phyloP scores from a whole-genome alignment of 1,139 yeast species.

The Geotrichum reessii region DNA sequence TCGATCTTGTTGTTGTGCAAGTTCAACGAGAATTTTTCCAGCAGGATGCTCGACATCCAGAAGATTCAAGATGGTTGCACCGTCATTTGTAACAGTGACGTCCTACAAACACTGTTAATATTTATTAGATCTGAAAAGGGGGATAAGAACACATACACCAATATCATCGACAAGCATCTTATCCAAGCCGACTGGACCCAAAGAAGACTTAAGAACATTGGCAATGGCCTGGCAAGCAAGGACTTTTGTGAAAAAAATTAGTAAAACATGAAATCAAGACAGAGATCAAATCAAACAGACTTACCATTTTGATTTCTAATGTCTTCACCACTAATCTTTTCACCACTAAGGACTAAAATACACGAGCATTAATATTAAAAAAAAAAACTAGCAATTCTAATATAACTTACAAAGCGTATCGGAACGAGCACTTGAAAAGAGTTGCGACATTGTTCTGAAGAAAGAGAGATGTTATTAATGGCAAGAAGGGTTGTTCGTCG shows the following conservation, averaged over 20 bases:
- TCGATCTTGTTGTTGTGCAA: slow-evolving; percentile 98
- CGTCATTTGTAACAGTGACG: slow-evolving; percentile 97
- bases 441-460: slow-evolving; percentile 43
- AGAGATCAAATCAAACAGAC: slow-evolving; percentile 11
- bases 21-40: slow-evolving; percentile 90
- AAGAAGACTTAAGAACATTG: slow-evolving; percentile 91
- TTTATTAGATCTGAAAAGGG: neutral
- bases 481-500: neutral
- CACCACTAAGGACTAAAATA: slow-evolving; percentile 73
- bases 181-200: slow-evolving; percentile 98
- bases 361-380: neutral
- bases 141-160: slow-evolving; percentile 43
- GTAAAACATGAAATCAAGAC: slow-evolving; percentile 1
- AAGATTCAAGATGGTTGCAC: slow-evolving; percentile 88
- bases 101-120: slow-evolving; percentile 40
- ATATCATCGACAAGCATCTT: slow-evolving; percentile 98
- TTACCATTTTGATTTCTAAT: slow-evolving; percentile 84
- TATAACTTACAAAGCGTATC: slow-evolving; percentile 64
- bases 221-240: slow-evolving; percentile 96
- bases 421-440: slow-evolving; percentile 69
- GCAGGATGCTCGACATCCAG: slow-evolving; percentile 99
- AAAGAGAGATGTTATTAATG: neutral
- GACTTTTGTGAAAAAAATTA: slow-evolving; percentile 34
- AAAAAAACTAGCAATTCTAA: slow-evolving; percentile 4
- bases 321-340: slow-evolving; percentile 92